These are phyloP conservation scores for Talaromyces marneffei DNA, from an alignment of 2,329 filamentous ascomycete genomes.

Conservation along the genomic window DNA sequence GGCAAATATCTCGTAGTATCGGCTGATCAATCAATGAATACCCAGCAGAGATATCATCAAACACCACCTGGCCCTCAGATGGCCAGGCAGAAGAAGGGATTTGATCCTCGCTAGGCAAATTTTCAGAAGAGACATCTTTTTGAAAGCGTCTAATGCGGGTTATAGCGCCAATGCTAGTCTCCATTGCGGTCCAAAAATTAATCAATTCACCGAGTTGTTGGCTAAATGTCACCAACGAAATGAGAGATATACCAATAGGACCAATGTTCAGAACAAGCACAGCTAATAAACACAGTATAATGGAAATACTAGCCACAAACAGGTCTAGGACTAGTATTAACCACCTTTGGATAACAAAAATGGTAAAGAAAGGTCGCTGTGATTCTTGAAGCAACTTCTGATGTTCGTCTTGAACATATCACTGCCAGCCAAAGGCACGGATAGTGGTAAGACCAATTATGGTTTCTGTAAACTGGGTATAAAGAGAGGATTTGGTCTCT, in stretches of 20 bases:
- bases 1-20: constrained; percentile 19
- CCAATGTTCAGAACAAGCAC: constrained; percentile 45
- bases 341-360: constrained; percentile 55
- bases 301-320: constrained; percentile 44
- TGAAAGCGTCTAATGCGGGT: constrained; percentile 49
- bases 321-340: constrained; percentile 48
- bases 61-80: not conserved
- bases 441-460: constrained; percentile 52
- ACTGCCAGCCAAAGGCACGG: constrained; percentile 51
- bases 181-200: constrained; percentile 51
- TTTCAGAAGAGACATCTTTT: constrained; percentile 36
- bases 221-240: constrained; percentile 51
- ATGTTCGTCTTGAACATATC: constrained; percentile 41
- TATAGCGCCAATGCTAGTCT: constrained; percentile 54
- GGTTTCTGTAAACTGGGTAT: constrained; percentile 53
- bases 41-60: constrained; percentile 3
- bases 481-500: constrained; percentile 56
- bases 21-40: not conserved
- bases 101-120: constrained; percentile 20
- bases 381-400: constrained; percentile 47
- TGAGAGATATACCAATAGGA: constrained; percentile 48
- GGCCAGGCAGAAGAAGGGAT: not conserved
- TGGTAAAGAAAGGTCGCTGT: constrained; percentile 53
- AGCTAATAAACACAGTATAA: constrained; percentile 19
- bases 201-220: constrained; percentile 47